Evolutionary conservation across 306 rosid species (phyloP), one percentile per base, ranked within the genome.

Genomic region (Fragaria vesca): DNA sequence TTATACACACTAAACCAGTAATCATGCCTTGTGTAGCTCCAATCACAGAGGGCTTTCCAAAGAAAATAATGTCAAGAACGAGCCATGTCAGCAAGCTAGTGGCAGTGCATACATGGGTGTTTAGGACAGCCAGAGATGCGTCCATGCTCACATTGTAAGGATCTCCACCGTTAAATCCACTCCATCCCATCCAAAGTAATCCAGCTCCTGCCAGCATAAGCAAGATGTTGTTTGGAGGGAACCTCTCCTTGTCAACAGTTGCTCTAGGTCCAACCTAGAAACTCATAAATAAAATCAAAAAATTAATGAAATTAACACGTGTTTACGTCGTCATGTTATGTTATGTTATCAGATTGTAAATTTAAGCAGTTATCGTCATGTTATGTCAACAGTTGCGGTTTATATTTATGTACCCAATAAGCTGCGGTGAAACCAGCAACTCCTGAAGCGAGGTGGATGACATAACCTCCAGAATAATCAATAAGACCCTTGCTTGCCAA

Each of bases 161-260:
- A 55, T 55, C 62, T 8, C 62, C 62, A n/a, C 62, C 62, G 1
- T 55, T 55, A 28, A 55, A 55, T 55, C 62, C 62, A 55, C 28
- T n/a, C 62, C 62, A 55, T n/a, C 62, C 28, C 62, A 55, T 55
- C 62, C 62, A 55, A 20, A 55, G 62, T 55, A 55, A 1, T 55
- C 62, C 62, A 55, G 62, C 62, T 55, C 62, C 62, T 8, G 28
- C 62, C 13, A 55, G 12, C 62, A 55, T 55, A 55, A 55, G 62
- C 28, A 55, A n/a, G 28, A 55, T 55, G 62, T 54, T 54, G 61
- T 54, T 54, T 20, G 61, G 61, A 54, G 61, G 61, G 61, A 54
- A 54, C 15, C 26, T 54, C 61, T 54, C 61, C 60, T 20, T 54
- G 12, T 54, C 61, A 6, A 8, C 11, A 54, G 26, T 55, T 55